A percentile compares a stretch with the other conserved stretches of the same genome.
Evolutionary conservation across 495 filamentous ascomycete species (phyloP).

Genomic region (Acidiella bohemica): DNA sequence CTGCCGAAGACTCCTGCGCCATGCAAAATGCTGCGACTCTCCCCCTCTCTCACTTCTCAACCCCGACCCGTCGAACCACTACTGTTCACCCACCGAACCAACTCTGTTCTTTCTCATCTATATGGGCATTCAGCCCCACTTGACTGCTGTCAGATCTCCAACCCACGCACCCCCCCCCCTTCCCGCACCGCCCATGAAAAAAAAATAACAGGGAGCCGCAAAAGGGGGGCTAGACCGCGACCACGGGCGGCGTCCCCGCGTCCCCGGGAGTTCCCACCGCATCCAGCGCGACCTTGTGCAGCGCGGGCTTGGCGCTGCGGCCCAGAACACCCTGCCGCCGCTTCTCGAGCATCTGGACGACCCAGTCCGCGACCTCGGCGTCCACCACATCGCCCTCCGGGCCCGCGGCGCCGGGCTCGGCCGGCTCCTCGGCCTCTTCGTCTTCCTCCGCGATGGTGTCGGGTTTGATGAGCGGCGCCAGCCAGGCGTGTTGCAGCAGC

Average conservation of each 20-base stretch:
- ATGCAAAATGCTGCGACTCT: no score
- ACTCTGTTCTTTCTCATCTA: no score
- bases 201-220: no score
- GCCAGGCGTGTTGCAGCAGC: constrained; percentile 80
- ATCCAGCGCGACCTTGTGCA: constrained; percentile 35
- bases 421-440: constrained; percentile 41
- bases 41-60: no score
- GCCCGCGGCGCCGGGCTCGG: constrained; percentile 6
- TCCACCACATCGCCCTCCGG: constrained; percentile 4
- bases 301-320: constrained; percentile 29
- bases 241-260: neutral
- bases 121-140: no score
- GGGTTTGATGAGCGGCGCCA: constrained; percentile 68
- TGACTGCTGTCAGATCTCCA: no score
- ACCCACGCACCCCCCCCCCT: no score
- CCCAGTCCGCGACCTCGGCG: constrained; percentile 74
- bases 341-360: constrained; percentile 43
- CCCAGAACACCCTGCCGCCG: constrained; percentile 26
- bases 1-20: no score
- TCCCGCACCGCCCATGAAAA: no score
- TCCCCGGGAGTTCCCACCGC: constrained; percentile 11
- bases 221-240: neutral
- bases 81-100: no score
- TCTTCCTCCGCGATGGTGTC: constrained; percentile 64
- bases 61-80: no score